A percentile compares a stretch with the other conserved stretches of the same genome.
These are phyloP conservation scores for Rhodotorula sp. DNA, from an alignment of 1,284 basidiomycete genomes.

Conservation along the genomic window DNA sequence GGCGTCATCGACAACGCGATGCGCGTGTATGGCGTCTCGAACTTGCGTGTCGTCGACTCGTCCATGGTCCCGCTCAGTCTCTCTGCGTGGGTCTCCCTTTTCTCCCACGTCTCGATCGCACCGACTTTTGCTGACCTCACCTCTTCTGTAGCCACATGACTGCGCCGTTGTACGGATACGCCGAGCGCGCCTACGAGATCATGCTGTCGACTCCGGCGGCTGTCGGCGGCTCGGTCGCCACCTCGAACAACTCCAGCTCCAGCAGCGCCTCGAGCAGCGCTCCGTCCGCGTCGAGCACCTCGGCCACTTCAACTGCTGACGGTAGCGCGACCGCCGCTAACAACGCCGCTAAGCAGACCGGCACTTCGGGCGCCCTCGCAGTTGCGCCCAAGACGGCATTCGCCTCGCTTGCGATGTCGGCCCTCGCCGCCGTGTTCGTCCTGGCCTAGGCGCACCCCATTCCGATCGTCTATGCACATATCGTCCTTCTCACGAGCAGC, in stretches of 20 bases:
- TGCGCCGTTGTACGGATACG: slow-evolving; percentile 28
- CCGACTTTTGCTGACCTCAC: neutral
- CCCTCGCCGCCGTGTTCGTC: neutral
- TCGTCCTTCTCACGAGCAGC: neutral
- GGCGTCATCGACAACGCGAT: slow-evolving; percentile 69
- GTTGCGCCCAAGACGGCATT: neutral
- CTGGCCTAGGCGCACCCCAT: neutral
- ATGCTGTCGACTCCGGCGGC: slow-evolving; percentile 14
- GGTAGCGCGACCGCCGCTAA: neutral
- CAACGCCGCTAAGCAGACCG: neutral
- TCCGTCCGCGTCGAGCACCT: too few relatives aligned
- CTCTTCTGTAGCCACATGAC: slow-evolving; percentile 4
- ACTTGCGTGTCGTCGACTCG: slow-evolving; percentile 56
- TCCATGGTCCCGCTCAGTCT: slow-evolving; percentile 37
- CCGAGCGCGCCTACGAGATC: slow-evolving; percentile 31
- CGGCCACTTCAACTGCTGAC: neutral
- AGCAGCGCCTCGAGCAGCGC: neutral
- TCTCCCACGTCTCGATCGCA: too few relatives aligned
- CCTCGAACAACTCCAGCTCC: neutral
- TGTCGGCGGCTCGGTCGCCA: slow-evolving; percentile 10
- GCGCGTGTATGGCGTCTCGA: slow-evolving; percentile 68
- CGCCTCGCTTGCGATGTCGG: neutral
- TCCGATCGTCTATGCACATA: neutral
- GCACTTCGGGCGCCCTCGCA: neutral
- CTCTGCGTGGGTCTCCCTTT: slow-evolving; percentile 15